Base-by-base conservation (phyloP, 345 rosid species). In the Toxicodendron radicans region DNA sequence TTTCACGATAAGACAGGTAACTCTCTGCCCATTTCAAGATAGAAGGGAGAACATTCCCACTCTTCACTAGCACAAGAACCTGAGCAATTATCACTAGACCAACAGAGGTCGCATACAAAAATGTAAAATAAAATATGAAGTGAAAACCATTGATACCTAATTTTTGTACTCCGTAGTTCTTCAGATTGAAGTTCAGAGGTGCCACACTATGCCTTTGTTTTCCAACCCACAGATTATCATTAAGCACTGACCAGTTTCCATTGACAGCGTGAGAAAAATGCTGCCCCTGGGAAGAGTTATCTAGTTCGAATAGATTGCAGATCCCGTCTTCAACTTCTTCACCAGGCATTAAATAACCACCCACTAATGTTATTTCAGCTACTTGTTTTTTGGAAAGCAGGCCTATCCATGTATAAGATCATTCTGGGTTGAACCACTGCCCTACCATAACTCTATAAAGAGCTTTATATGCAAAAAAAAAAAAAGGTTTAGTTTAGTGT, bases 301-400 rank as follows among this genome's bases (percentile, higher is more conserved):
- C 84, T 74, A 80, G 80, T 73, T 78, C 84, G 64, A 78, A 85
- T n/a, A 76, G 73, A 76, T 75, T 71, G 82, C 60, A 66, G 76
- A 82, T 65, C 58, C 86, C 78, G 69, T 82, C 78, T 72, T 81
- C 85, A 77, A 73, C 66, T 78, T 73, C 78, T 79, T 82, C 74
- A 74, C 75, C 87, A 83, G 84, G 92, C 88, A 88, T 86, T 82
- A 78, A 84, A 82, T 69, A 76, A 56, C 33, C 61, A 38, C 68
- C 71, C 58, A 60, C 78, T 73, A 73, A 74, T 33, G 52, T 53
- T 30, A 8, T 75, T 75, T 67, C 80, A 78, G 74, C 82, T 75
- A 67, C 61, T 75, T 57, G 59, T 80, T 79, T 76, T 46, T n/a
- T 51, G 33, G 23, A 77, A 52, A 46, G 56, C 58, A 52, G 63